These are phyloP conservation scores for Tylopilus intermedius DNA, from an alignment of 768 basidiomycete species.

Conservation along the genomic window DNA sequence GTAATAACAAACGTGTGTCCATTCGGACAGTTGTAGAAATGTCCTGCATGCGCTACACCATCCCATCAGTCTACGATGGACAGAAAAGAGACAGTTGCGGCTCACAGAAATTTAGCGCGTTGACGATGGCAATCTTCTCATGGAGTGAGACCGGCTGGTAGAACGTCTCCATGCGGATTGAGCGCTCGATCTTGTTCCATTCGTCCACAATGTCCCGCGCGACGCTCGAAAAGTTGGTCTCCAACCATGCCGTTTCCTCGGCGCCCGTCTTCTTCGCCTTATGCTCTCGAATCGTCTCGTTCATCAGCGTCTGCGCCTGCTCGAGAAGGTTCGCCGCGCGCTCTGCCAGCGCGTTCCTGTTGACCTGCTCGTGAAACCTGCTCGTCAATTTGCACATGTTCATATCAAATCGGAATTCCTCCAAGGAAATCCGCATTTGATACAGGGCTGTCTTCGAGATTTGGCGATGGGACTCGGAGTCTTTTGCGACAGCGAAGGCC, in stretches of 20 bases:
- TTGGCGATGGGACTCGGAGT: conserved; percentile 51
- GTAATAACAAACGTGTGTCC: conserved; percentile 60
- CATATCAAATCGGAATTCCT: conserved; percentile 47
- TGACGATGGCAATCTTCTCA: conserved; percentile 48
- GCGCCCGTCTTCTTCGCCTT: conserved; percentile 22
- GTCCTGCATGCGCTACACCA: conserved; percentile 35
- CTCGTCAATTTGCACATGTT: conserved; percentile 26
- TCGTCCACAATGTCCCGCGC: conserved; percentile 40
- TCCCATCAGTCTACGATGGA: neutral
- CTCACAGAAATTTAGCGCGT: conserved; percentile 47
- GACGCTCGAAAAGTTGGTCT: conserved; percentile 36
- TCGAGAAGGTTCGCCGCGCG: conserved; percentile 14
- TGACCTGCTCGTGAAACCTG: conserved; percentile 13
- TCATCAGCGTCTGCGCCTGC: conserved; percentile 5
- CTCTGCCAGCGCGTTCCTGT: conserved; percentile 18
- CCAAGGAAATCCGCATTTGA: conserved; percentile 42
- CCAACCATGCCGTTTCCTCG: conserved; percentile 37
- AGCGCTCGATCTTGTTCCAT: conserved; percentile 40
- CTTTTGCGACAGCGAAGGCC: conserved; percentile 42
- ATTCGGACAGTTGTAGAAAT: conserved; percentile 50
- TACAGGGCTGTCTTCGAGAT: conserved; percentile 42
- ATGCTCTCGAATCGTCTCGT: conserved; percentile 4
- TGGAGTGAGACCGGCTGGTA: conserved; percentile 50
- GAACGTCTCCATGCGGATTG: conserved; percentile 40
- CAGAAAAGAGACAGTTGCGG: neutral